Conservation (phyloP, 2,329 filamentous ascomycete genomes). For the Hymenoscyphus albidus region DNA sequence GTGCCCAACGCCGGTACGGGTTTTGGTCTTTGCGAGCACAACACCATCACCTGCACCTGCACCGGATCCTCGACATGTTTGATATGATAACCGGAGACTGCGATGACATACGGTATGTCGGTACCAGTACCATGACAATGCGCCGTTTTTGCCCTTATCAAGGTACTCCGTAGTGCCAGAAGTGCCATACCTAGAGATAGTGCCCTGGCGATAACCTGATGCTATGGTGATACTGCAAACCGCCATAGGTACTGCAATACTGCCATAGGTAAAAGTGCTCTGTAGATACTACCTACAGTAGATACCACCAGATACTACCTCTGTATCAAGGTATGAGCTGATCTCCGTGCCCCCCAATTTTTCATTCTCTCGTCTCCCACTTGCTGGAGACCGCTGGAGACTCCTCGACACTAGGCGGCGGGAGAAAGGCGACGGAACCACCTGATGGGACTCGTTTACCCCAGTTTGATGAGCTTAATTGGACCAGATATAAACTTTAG, state of each 20-base stretch:
- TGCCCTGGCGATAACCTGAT: too few species aligned
- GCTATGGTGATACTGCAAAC: too few species aligned
- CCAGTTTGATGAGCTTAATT: slow-evolving; percentile 23
- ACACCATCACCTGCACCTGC: background rate
- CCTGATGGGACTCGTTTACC: slow-evolving; percentile 20
- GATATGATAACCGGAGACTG: background rate
- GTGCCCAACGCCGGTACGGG: slow-evolving; percentile 21
- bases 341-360: background rate
- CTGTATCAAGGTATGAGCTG: too few species aligned
- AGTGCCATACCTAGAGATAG: too few species aligned
- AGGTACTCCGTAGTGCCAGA: too few species aligned
- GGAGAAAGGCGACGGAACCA: slow-evolving; percentile 24
- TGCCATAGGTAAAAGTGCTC: too few species aligned
- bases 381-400: slow-evolving; percentile 22
- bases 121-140: too few species aligned
- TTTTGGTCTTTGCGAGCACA: background rate
- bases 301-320: too few species aligned
- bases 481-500: slow-evolving; percentile 17
- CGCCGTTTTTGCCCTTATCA: too few species aligned
- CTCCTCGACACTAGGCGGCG: slow-evolving; percentile 16
- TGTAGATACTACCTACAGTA: too few species aligned
- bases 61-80: background rate
- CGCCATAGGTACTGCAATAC: too few species aligned
- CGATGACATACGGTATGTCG: background rate
- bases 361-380: slow-evolving; percentile 27